Conservation (phyloP, 2,329 filamentous ascomycete species). For the Torrubiellomyces zombiae region DNA sequence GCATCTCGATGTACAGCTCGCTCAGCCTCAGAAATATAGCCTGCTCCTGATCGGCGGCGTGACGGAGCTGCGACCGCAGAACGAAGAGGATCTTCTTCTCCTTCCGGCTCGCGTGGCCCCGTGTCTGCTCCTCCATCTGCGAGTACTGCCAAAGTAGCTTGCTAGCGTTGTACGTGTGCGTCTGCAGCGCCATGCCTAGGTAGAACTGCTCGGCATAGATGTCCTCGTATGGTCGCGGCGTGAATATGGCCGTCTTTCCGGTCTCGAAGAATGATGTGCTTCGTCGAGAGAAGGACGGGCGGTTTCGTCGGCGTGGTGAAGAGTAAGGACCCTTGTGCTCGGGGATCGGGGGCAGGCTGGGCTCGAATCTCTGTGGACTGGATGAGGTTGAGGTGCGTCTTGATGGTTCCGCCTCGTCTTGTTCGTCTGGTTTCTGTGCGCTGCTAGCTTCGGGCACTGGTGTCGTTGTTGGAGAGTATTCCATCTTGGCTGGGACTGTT, state of each 20-base stretch:
- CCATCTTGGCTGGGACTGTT: too few relatives aligned
- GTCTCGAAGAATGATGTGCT: too few relatives aligned
- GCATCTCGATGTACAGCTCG: slow-evolving; percentile 32
- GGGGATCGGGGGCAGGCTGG: too few relatives aligned
- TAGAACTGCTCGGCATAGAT: slow-evolving; percentile 30
- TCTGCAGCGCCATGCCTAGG: slow-evolving; percentile 23
- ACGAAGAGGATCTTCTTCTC: slow-evolving; percentile 22
- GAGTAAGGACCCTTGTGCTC: too few relatives aligned
- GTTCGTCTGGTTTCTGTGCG: too few relatives aligned
- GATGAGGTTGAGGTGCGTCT: too few relatives aligned
- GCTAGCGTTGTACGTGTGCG: slow-evolving; percentile 19
- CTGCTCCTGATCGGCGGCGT: slow-evolving; percentile 28
- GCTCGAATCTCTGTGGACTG: too few relatives aligned
- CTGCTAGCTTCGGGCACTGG: too few relatives aligned
- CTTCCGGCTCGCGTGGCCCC: slow-evolving; percentile 9
- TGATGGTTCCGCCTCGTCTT: too few relatives aligned
- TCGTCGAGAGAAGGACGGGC: too few relatives aligned
- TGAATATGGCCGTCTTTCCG: slow-evolving; percentile 14
- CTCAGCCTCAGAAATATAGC: slow-evolving; percentile 26
- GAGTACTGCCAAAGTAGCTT: slow-evolving; percentile 23
- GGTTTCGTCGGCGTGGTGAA: too few relatives aligned
- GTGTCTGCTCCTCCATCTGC: slow-evolving; percentile 16
- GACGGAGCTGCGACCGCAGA: slow-evolving; percentile 24
- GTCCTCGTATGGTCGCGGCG: slow-evolving; percentile 22
- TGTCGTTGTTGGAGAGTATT: too few relatives aligned